These are phyloP conservation scores for Anthracocystis walkeri DNA, from an alignment of 1,284 basidiomycete species.

Conservation along the genomic window DNA sequence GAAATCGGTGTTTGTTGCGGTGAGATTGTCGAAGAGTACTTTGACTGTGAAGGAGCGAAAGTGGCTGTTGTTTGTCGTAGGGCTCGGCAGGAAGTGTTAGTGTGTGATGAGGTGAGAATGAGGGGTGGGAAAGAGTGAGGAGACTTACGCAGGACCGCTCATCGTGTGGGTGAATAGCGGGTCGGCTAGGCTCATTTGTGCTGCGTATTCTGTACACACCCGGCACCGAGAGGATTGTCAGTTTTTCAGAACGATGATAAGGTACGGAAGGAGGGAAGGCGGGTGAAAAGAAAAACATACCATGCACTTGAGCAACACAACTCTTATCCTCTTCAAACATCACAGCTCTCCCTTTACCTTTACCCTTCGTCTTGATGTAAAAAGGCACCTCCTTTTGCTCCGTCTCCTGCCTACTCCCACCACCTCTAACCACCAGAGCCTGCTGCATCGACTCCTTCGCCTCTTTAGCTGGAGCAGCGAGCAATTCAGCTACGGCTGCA, in stretches of 20 bases:
- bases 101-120: too few relatives aligned
- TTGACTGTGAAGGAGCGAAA: constrained; percentile 9
- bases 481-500: background rate
- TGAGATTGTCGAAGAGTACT: constrained; percentile 12
- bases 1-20: background rate
- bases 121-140: background rate
- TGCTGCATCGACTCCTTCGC: background rate
- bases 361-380: constrained; percentile 39
- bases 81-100: background rate
- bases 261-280: background rate
- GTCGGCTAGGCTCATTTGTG: constrained; percentile 9
- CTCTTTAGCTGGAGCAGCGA: background rate
- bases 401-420: background rate
- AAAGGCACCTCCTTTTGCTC: constrained; percentile 9
- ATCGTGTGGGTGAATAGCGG: constrained; percentile 14
- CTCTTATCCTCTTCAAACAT: background rate
- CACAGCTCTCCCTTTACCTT: constrained; percentile 29
- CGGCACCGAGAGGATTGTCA: background rate
- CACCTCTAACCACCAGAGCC: too few relatives aligned
- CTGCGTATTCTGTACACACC: constrained; percentile 21
- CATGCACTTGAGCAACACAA: constrained; percentile 33
- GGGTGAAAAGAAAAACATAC: constrained; percentile 13
- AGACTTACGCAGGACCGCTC: constrained; percentile 23
- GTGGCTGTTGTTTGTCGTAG: constrained; percentile 15
- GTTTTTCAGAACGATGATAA: background rate